Evolutionary conservation across 2,329 filamentous ascomycete species (phyloP).

Genomic region (Verticillium dahliae): DNA sequence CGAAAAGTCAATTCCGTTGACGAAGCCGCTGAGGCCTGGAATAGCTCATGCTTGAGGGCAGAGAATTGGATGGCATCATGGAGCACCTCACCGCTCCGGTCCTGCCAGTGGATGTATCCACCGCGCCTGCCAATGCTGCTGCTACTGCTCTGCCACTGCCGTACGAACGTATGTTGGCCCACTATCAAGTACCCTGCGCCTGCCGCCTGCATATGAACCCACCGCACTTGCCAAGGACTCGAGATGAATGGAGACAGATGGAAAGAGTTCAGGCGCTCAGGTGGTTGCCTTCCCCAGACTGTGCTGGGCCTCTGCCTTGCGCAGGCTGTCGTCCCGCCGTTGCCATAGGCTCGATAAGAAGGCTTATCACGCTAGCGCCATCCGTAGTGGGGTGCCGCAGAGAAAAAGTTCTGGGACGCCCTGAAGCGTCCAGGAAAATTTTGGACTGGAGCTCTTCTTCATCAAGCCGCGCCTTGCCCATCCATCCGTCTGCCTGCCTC

Average conservation of each 20-base stretch:
- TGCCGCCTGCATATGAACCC: background rate
- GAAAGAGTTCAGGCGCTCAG: background rate
- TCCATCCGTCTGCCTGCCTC: slow-evolving; percentile 1
- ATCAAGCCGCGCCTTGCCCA: background rate
- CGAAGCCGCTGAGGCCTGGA: too few relatives aligned
- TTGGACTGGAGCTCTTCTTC: slow-evolving; percentile 9
- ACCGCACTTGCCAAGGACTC: background rate
- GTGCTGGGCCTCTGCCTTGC: background rate
- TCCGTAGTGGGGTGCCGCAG: slow-evolving; percentile 9
- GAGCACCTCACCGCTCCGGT: too few relatives aligned
- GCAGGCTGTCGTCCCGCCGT: slow-evolving; percentile 8
- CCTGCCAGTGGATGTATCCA: too few relatives aligned
- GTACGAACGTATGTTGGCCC: background rate
- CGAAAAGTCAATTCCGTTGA: too few relatives aligned
- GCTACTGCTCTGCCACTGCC: too few relatives aligned
- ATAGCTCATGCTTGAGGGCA: too few relatives aligned
- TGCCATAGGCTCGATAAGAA: slow-evolving; percentile 12
- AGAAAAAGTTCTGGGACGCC: slow-evolving; percentile 9
- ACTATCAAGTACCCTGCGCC: background rate
- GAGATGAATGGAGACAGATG: background rate
- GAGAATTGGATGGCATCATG: too few relatives aligned
- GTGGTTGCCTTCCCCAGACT: slow-evolving; percentile 7
- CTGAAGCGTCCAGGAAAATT: slow-evolving; percentile 11
- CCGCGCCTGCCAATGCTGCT: too few relatives aligned
- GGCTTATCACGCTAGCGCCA: slow-evolving; percentile 7